Conservation (phyloP, 306 rosid species). For the Dicorynia guianensis region DNA sequence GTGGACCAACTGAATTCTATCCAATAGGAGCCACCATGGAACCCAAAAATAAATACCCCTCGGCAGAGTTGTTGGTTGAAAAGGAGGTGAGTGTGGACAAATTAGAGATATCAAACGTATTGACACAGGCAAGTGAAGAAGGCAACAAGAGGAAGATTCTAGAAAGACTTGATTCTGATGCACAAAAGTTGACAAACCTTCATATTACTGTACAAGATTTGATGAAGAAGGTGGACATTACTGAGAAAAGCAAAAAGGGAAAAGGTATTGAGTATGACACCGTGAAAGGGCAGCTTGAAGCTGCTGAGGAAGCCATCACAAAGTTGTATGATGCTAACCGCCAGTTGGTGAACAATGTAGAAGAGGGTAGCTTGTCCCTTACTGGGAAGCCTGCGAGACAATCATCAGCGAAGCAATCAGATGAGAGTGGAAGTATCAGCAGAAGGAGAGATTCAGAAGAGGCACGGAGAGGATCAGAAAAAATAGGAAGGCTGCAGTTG, state of each 20-base stretch:
- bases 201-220: conserved; percentile 86
- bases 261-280: conserved; percentile 59
- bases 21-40: conserved; percentile 58
- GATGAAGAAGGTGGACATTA: conserved; percentile 68
- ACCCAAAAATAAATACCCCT: conserved; percentile 49
- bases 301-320: conserved; percentile 67
- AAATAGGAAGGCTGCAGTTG: conserved; percentile 83
- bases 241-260: conserved; percentile 62
- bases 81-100: conserved; percentile 90
- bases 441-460: conserved; percentile 74
- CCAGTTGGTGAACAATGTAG: conserved; percentile 64
- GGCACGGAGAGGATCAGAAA: conserved; percentile 79
- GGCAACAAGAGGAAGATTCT: conserved; percentile 74
- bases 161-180: conserved; percentile 89
- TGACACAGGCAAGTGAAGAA: conserved; percentile 63
- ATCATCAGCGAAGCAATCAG: no score
- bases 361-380: conserved; percentile 60
- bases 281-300: conserved; percentile 73
- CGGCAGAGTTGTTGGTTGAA: conserved; percentile 68
- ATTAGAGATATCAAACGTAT: conserved; percentile 73
- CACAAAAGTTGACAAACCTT: conserved; percentile 91
- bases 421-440: conserved; percentile 71
- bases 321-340: conserved; percentile 72
- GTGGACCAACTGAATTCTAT: conserved; percentile 42
- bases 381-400: conserved; percentile 47